Conservation (phyloP, 495 filamentous ascomycete genomes). For the Penicillium cosmopolitanum region DNA sequence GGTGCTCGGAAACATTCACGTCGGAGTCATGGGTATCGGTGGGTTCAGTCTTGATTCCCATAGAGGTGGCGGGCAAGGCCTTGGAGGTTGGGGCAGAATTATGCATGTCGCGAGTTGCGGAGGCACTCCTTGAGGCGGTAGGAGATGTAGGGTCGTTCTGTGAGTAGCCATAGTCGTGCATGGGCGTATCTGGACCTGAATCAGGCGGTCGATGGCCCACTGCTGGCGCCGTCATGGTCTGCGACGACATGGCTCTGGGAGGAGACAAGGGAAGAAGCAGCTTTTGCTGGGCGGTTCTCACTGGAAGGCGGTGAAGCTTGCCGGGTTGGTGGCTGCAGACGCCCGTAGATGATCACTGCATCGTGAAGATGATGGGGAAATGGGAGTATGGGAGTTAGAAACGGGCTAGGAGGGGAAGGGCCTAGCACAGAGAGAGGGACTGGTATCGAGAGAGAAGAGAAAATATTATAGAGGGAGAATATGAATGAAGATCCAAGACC, state of each 20-base stretch:
- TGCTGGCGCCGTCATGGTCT: conserved; percentile 61
- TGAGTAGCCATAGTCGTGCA: conserved; percentile 46
- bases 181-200: conserved; percentile 45
- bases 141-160: conserved; percentile 35
- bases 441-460: background rate
- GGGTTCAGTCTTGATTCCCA: conserved; percentile 42
- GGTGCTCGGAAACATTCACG: conserved; percentile 11
- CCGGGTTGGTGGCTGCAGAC: conserved; percentile 31
- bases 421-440: background rate
- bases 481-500: conserved; percentile 1
- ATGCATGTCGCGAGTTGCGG: conserved; percentile 51
- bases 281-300: conserved; percentile 39
- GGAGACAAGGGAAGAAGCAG: conserved; percentile 33
- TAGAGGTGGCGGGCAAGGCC: conserved; percentile 35
- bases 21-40: conserved; percentile 23
- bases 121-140: conserved; percentile 46
- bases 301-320: conserved; percentile 39
- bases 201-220: conserved; percentile 56
- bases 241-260: conserved; percentile 56
- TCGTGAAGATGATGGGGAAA: background rate
- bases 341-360: conserved; percentile 21
- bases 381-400: background rate
- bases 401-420: background rate
- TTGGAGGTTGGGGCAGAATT: conserved; percentile 48
- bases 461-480: background rate